phyloP scores from a whole-genome alignment of 1,284 basidiomycete genomes.

The Hemileia vastatrix region DNA sequence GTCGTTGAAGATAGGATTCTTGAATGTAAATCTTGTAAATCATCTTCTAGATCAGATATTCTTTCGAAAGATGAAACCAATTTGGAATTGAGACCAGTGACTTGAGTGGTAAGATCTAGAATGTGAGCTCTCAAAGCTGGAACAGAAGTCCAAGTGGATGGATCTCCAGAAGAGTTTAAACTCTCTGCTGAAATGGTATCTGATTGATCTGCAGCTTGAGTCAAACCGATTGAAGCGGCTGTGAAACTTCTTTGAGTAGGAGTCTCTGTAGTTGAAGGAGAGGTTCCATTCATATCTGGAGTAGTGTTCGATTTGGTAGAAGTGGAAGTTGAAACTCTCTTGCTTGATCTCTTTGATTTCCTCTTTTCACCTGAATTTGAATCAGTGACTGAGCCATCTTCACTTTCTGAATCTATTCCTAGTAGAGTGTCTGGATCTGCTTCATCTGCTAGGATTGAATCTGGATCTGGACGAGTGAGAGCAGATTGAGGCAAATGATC shows the following conservation, averaged over 20 bases:
- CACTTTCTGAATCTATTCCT: slow-evolving; percentile 30
- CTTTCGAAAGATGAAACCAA: slow-evolving; percentile 84
- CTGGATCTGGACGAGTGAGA: slow-evolving; percentile 30
- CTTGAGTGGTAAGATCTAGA: slow-evolving; percentile 75
- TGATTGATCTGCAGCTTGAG: background rate
- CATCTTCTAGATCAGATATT: slow-evolving; percentile 84
- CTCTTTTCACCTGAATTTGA: background rate
- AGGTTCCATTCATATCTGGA: too few relatives aligned
- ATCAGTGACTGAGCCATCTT: slow-evolving; percentile 13
- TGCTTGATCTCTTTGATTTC: slow-evolving; percentile 5
- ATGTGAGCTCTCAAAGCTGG: slow-evolving; percentile 71
- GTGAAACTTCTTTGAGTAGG: too few relatives aligned
- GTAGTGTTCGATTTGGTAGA: background rate
- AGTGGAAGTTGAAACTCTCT: slow-evolving; percentile 3
- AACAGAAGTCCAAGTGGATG: background rate
- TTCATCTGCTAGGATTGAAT: slow-evolving; percentile 36
- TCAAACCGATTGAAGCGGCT: background rate
- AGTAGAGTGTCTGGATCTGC: slow-evolving; percentile 33
- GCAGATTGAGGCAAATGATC: slow-evolving; percentile 24
- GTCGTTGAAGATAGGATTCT: slow-evolving; percentile 54
- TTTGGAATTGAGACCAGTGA: slow-evolving; percentile 81
- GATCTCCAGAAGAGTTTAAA: background rate
- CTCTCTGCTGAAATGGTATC: background rate
- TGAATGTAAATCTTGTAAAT: slow-evolving; percentile 55
- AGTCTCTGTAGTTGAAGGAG: too few relatives aligned